Evolutionary conservation across 2,329 filamentous ascomycete genomes (phyloP).

Genomic region (Mariannaea elegans): DNA sequence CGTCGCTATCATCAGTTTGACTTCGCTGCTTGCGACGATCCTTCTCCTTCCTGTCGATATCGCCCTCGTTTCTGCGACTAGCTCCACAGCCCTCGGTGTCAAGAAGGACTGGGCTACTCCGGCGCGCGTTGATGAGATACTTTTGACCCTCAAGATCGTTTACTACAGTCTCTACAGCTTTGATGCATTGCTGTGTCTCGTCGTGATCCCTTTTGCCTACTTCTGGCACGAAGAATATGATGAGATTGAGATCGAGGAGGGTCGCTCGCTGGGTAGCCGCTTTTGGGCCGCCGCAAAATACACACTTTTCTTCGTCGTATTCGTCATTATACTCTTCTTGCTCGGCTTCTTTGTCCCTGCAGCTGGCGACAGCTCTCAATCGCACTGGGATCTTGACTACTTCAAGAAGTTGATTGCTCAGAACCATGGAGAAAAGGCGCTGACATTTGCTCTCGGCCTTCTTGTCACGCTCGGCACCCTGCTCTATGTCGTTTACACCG

Average conservation of each 20-base stretch:
- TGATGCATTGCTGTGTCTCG: slow-evolving; percentile 86
- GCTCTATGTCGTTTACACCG: slow-evolving; percentile 89
- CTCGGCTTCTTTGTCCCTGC: slow-evolving; percentile 94
- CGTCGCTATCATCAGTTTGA: slow-evolving; percentile 87
- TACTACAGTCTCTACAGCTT: slow-evolving; percentile 95
- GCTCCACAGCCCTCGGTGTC: slow-evolving; percentile 74
- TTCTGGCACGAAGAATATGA: slow-evolving; percentile 99
- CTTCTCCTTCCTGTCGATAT: slow-evolving; percentile 95
- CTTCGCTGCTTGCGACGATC: slow-evolving; percentile 88
- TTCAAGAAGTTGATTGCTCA: slow-evolving; percentile 81
- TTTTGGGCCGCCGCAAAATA: slow-evolving; percentile 91
- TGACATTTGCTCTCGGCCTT: slow-evolving; percentile 90
- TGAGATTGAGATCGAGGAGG: slow-evolving; percentile 85
- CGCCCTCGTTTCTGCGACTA: slow-evolving; percentile 90
- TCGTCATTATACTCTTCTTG: slow-evolving; percentile 85
- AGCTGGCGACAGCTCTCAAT: slow-evolving; percentile 70
- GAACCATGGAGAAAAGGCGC: slow-evolving; percentile 90
- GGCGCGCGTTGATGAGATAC: slow-evolving; percentile 78
- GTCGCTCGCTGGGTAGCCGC: slow-evolving; percentile 74
- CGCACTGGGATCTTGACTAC: slow-evolving; percentile 85
- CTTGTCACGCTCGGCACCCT: slow-evolving; percentile 87
- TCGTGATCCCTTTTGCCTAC: slow-evolving; percentile 94
- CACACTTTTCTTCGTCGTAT: slow-evolving; percentile 82
- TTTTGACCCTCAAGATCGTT: slow-evolving; percentile 82
- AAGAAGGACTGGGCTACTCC: slow-evolving; percentile 97